Conservation (phyloP, 2,329 filamentous ascomycete genomes). For the Pseudogymnoascus sp. region DNA sequence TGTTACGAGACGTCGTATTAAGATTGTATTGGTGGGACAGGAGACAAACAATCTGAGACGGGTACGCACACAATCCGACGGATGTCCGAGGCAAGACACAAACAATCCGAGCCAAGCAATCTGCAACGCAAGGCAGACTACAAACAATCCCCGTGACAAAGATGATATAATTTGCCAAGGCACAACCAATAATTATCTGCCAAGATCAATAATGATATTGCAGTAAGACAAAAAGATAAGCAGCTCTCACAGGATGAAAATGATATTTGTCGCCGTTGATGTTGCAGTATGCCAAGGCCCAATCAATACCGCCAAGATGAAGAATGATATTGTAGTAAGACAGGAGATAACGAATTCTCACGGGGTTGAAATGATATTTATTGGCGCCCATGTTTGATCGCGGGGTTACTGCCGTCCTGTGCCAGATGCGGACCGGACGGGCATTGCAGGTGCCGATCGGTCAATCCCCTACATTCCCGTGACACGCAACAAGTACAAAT, state of each 20-base stretch:
- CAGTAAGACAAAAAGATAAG: neutral
- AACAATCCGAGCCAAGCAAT: neutral
- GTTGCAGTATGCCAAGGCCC: no score
- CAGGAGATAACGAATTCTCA: neutral
- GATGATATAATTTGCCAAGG: neutral
- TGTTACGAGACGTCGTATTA: neutral
- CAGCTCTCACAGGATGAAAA: neutral
- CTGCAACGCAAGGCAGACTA: neutral
- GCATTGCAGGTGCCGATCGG: neutral
- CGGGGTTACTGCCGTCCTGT: neutral
- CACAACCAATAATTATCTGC: neutral
- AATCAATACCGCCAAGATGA: neutral
- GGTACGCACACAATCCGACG: neutral
- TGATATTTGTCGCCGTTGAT: no score
- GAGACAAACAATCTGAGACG: neutral
- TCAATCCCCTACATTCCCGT: neutral
- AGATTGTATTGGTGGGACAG: neutral
- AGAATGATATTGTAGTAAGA: neutral
- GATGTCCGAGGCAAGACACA: neutral
- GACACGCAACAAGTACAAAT: neutral
- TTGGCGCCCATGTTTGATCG: neutral
- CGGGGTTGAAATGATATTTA: neutral
- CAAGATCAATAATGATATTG: neutral
- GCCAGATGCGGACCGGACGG: neutral
- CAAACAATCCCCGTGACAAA: neutral